phyloP scores from a whole-genome alignment of 179 eudicot genomes.

The Heliamphora pulchella region DNA sequence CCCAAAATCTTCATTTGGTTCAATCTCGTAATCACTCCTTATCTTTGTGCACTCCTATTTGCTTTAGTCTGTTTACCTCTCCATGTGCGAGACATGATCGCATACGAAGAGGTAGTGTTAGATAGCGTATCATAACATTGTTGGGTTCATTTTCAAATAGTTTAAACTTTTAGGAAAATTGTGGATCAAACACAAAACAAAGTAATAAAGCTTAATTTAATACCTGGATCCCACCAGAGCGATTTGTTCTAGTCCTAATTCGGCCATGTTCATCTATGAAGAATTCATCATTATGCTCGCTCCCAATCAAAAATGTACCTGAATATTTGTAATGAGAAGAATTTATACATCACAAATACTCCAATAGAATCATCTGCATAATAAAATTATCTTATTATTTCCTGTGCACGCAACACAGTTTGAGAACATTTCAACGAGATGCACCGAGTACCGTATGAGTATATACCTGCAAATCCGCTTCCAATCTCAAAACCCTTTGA shows the following conservation, averaged over 20 bases:
- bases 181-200: background rate
- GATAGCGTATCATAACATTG: too few relatives aligned
- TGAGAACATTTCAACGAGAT: background rate
- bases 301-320: slow-evolving; percentile 91
- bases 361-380: too few relatives aligned
- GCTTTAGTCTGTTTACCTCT: too few relatives aligned
- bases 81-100: too few relatives aligned
- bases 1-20: too few relatives aligned
- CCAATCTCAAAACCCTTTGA: slow-evolving; percentile 96
- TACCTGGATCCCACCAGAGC: slow-evolving; percentile 91
- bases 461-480: slow-evolving; percentile 87
- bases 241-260: slow-evolving; percentile 86
- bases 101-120: too few relatives aligned
- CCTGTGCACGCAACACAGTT: too few relatives aligned
- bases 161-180: background rate
- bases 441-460: slow-evolving; percentile 22
- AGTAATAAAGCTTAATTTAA: background rate
- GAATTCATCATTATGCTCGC: slow-evolving; percentile 98
- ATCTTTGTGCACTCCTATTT: too few relatives aligned
- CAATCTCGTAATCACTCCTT: too few relatives aligned
- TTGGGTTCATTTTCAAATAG: too few relatives aligned
- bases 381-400: too few relatives aligned
- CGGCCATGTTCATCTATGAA: slow-evolving; percentile 54
- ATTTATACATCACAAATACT: too few relatives aligned
- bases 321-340: slow-evolving; percentile 3